Evolutionary conservation across 2,329 filamentous ascomycete species (phyloP).

Genomic region (Aureobasidium sp.): DNA sequence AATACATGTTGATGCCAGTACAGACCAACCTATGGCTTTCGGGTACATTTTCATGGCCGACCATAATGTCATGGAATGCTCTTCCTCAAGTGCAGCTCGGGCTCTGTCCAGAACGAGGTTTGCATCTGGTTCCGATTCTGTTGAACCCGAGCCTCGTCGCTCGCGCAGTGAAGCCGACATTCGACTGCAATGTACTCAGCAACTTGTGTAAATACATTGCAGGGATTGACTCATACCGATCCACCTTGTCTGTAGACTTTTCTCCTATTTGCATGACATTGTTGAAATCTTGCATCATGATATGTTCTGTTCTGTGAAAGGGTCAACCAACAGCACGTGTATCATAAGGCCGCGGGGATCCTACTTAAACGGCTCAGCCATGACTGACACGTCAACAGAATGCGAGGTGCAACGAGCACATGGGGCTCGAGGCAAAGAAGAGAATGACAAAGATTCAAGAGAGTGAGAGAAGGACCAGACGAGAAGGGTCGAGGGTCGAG

Average conservation of each 20-base stretch:
- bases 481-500: too few species aligned
- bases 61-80: constrained; percentile 37
- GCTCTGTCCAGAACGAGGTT: constrained; percentile 24
- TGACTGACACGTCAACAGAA: neutral
- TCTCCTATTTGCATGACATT: neutral
- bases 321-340: neutral
- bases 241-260: neutral
- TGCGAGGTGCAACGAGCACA: neutral
- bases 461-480: neutral
- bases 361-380: constrained; percentile 6
- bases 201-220: neutral
- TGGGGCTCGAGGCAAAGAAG: neutral
- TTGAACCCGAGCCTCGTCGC: constrained; percentile 20
- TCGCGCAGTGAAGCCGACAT: constrained; percentile 6
- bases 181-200: neutral
- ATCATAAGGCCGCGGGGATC: neutral
- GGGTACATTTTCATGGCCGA: constrained; percentile 67
- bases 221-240: neutral
- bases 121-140: constrained; percentile 24
- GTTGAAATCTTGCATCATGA: neutral
- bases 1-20: constrained; percentile 27
- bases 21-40: constrained; percentile 28
- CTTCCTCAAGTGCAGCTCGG: constrained; percentile 33
- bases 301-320: neutral
- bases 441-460: neutral